Evolutionary conservation across 164 flowering plant species (phyloP), one percentile per base, ranked within the genome.

Genomic region (Macadamia tetraphylla): DNA sequence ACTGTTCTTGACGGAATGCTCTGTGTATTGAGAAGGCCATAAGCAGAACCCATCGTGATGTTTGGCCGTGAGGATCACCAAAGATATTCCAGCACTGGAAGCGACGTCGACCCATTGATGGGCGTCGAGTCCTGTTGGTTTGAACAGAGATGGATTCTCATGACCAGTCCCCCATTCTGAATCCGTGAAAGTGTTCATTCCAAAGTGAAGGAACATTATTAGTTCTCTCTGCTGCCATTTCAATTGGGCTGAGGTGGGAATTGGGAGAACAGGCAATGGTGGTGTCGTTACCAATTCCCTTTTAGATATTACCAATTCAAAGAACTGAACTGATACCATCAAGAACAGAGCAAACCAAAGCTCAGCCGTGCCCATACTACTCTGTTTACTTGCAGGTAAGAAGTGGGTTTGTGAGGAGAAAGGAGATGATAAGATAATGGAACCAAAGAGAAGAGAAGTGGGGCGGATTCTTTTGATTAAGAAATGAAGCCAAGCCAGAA

Each of bases 31-130:
- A 0, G 97, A 88, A 44, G 97, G 97, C 98, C 97, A 94, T 44
- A 94, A 35, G 72, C 98, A 91, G 69, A 94, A 94, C 18, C 97
- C 98, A 56, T 92, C 97, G 53, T 92, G 97, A 74, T 94, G 97
- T 68, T 94, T 94, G 12, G 98, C 95, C 0, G 98, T 94, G 61
- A 94, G 86, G 29, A 91, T 88, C 65, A 86, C 71, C 3, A 91
- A 80, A 0, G 91, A 82, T 52, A 87, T 15, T 1, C 97, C 96
- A 0, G 89, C 80, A 1, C 75, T 68, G 0, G 72, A 75, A 0
- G 93, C 96, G 1, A 76, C 75, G 6, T 68, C 79, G 23, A 81
- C 84, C 97, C 98, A 94, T 64, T 94, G 98, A 68, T 32, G 57
- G 2, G 97, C 75, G 52, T 92, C 61, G 29, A 94, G 87, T 1